A percentile compares a stretch with the other conserved stretches of the same genome.
Conservation (phyloP, 2,329 filamentous ascomycete species). For the Hortaea sp. region DNA sequence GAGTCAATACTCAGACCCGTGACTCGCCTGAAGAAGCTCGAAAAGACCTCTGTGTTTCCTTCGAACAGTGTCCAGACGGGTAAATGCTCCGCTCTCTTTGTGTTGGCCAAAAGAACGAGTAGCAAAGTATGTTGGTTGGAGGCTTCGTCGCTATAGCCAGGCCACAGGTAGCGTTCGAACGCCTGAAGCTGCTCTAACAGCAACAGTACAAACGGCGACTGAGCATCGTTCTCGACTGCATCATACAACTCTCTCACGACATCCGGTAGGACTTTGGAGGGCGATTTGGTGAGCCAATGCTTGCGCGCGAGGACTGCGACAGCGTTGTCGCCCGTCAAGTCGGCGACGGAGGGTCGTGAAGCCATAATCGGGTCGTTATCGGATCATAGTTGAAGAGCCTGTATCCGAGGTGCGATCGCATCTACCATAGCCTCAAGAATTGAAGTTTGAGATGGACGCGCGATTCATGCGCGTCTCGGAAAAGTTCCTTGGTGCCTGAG, state of each 20-base stretch:
- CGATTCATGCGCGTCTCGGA: too few species aligned
- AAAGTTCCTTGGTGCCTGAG: too few species aligned
- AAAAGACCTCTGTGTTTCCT: slow-evolving; percentile 70
- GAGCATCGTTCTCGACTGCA: slow-evolving; percentile 69
- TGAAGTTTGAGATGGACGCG: too few species aligned
- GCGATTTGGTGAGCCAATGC: slow-evolving; percentile 65
- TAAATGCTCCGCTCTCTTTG: slow-evolving; percentile 78
- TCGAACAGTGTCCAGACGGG: slow-evolving; percentile 81
- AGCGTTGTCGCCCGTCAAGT: slow-evolving; percentile 57
- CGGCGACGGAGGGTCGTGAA: slow-evolving; percentile 54
- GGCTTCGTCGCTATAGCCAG: slow-evolving; percentile 66
- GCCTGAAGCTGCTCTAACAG: slow-evolving; percentile 84
- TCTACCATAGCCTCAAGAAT: too few species aligned
- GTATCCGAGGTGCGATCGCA: too few species aligned
- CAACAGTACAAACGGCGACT: slow-evolving; percentile 66
- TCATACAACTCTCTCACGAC: slow-evolving; percentile 83
- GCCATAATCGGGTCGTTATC: slow-evolving; percentile 4
- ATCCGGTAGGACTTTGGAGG: slow-evolving; percentile 63
- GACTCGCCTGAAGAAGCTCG: slow-evolving; percentile 76
- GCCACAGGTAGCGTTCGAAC: slow-evolving; percentile 91
- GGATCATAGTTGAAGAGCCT: too few species aligned
- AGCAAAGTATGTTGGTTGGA: slow-evolving; percentile 89
- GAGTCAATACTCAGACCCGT: slow-evolving; percentile 67
- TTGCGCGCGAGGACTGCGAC: slow-evolving; percentile 65
- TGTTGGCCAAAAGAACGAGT: slow-evolving; percentile 73